Evolutionary conservation across 495 filamentous ascomycete genomes (phyloP).

Genomic region (Penicillium subrubescens): DNA sequence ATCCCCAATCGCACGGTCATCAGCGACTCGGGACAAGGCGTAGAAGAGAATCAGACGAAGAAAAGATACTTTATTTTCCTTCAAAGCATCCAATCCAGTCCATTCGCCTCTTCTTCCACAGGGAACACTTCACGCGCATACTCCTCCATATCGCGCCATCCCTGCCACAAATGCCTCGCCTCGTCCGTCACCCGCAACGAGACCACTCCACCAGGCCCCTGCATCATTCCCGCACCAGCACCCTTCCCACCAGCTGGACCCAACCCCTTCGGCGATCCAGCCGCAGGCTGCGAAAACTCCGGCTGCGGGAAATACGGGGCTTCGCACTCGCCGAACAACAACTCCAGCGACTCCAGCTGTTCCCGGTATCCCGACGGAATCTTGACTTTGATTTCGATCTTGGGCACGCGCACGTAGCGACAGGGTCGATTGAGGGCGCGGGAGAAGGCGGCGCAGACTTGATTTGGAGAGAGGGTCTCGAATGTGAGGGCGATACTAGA

Average conservation of each 20-base stretch:
- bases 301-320: conserved; percentile 67
- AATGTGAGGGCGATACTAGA: conserved; percentile 86
- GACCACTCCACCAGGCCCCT: conserved; percentile 55
- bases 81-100: conserved; percentile 84
- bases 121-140: conserved; percentile 96
- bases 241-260: conserved; percentile 66
- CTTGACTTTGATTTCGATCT: conserved; percentile 79
- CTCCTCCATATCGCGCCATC: conserved; percentile 87
- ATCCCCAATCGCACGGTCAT: not conserved
- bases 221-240: conserved; percentile 59
- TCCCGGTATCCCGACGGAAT: conserved; percentile 88
- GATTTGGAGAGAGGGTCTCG: conserved; percentile 78
- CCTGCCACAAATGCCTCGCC: conserved; percentile 83
- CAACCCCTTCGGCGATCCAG: conserved; percentile 49
- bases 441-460: conserved; percentile 80
- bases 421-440: conserved; percentile 77
- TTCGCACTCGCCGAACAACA: conserved; percentile 60
- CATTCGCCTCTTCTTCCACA: conserved; percentile 90
- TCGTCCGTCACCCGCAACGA: conserved; percentile 64
- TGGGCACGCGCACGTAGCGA: conserved; percentile 69
- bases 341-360: conserved; percentile 74
- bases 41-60: not conserved
- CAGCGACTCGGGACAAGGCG: not conserved
- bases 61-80: not conserved
- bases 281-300: conserved; percentile 49